Evolutionary conservation across 2,329 filamentous ascomycete genomes (phyloP), one percentile per base, ranked within the genome.

Genomic region (Boeremia lycopersici): DNA sequence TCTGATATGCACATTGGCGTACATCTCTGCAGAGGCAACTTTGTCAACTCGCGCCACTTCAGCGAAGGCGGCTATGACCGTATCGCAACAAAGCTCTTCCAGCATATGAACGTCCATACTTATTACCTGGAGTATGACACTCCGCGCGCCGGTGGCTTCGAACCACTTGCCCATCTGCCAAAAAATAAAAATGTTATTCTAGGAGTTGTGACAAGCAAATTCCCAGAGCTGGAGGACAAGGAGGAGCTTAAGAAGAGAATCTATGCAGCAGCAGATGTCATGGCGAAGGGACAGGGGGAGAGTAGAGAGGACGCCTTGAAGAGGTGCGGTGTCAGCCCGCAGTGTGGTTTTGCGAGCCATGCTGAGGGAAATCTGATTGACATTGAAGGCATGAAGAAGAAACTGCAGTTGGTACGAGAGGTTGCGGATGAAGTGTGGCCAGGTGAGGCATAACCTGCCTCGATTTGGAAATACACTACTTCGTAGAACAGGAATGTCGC

Each of bases 391-490:
- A 87, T 91, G 85, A 84, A 84, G 76, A 84, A 81, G 71, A 91
- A 91, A 78, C 75, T 91, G 66, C 77, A 80, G 62, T 74, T 91
- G 50, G 87, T 91, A n/a, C 82, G 88, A 53, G 78, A 85, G 64
- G 84, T 91, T 65, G 88, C 89, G 1, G 83, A 90, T 65, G 86
- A 88, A 71, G 82, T 91, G 56, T 91, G 88, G 89, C 79, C 80
- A 4, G 77, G 78, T 30, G 74, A 83, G 76, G 70, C 76, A 61
- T 83, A 33, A 28, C 13, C 11, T 19, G 10, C 34, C 6, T 11
- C 5, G 19, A 23, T 3, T 23, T 23, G 19, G 19, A 23, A 23
- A 23, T 23, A 23, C 19, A 23, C 19, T 23, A 5, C 19, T 23
- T 23, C 5, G 19, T 23, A 23, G 19, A 23, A 23, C 19, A 23